Evolutionary conservation across 345 rosid genomes (phyloP).

Genomic region (Capsella bursapastoris): DNA sequence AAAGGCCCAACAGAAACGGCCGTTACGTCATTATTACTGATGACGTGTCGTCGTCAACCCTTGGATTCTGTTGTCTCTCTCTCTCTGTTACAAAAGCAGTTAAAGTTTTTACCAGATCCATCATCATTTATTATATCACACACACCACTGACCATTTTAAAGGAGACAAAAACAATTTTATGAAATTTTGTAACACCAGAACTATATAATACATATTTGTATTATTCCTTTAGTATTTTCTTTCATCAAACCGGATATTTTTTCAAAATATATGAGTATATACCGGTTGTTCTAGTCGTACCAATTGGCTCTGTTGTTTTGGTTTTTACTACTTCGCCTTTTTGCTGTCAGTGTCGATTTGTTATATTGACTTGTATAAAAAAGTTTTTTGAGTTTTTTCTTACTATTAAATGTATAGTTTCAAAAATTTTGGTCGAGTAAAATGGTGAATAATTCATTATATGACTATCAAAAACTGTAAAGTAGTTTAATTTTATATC

Average conservation of each 20-base stretch:
- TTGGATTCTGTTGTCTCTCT: constrained; percentile 38
- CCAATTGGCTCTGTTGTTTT: constrained; percentile 6
- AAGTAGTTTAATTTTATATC: no score
- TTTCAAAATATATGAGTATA: background rate
- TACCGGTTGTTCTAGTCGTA: constrained; percentile 29
- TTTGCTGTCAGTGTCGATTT: no score
- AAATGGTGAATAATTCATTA: no score
- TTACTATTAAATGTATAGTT: no score
- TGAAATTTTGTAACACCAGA: background rate
- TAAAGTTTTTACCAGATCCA: constrained; percentile 31
- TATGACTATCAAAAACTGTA: no score
- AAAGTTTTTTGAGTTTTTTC: no score
- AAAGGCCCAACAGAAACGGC: constrained; percentile 39
- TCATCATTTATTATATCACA: constrained; percentile 34
- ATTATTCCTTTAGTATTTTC: background rate
- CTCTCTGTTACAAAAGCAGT: constrained; percentile 25
- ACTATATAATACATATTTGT: background rate
- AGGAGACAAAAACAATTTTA: background rate
- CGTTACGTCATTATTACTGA: constrained; percentile 43
- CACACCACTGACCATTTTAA: constrained; percentile 3
- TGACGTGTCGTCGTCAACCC: constrained; percentile 37
- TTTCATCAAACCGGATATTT: constrained; percentile 30
- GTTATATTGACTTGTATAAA: no score
- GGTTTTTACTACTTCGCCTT: no score
- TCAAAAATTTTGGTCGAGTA: no score